Evolutionary conservation across 2,329 filamentous ascomycete genomes (phyloP).

Genomic region (Phyllosticta citriasiana): DNA sequence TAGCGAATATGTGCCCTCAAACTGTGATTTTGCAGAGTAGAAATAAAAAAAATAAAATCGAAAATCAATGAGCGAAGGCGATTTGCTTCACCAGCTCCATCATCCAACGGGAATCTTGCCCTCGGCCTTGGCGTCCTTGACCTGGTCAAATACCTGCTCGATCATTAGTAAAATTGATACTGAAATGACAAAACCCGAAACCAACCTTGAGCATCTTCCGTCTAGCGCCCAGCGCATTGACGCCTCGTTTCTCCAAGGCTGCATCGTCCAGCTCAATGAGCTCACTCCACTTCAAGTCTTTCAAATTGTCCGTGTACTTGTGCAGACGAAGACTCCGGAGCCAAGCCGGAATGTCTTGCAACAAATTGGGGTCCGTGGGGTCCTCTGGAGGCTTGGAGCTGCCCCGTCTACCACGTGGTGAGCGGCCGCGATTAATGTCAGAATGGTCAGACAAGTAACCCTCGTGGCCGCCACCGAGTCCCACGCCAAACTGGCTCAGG

Average conservation of each 20-base stretch:
- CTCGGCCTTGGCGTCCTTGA: slow-evolving; percentile 52
- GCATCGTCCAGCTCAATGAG: slow-evolving; percentile 87
- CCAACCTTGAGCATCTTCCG: slow-evolving; percentile 94
- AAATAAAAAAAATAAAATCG: background rate
- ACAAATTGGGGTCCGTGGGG: slow-evolving; percentile 77
- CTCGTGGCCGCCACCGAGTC: slow-evolving; percentile 47
- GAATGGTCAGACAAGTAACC: slow-evolving; percentile 92
- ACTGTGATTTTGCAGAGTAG: background rate
- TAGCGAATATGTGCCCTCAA: background rate
- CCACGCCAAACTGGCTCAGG: slow-evolving; percentile 57
- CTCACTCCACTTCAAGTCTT: slow-evolving; percentile 95
- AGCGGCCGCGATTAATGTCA: slow-evolving; percentile 81
- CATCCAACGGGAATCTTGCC: slow-evolving; percentile 20
- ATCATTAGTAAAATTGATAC: slow-evolving; percentile 3
- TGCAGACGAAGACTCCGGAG: slow-evolving; percentile 87
- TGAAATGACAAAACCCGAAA: slow-evolving; percentile 10
- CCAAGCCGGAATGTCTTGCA: slow-evolving; percentile 95
- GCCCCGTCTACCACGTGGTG: slow-evolving; percentile 81
- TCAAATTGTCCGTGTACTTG: slow-evolving; percentile 98
- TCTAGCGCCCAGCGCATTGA: slow-evolving; percentile 87
- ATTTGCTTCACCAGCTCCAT: background rate
- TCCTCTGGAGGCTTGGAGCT: slow-evolving; percentile 98
- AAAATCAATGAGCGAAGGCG: background rate
- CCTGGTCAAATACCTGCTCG: slow-evolving; percentile 78
- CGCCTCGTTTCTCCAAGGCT: slow-evolving; percentile 81